Conservation (phyloP, 768 basidiomycete species). For the Cyclocybe cylindracea region DNA sequence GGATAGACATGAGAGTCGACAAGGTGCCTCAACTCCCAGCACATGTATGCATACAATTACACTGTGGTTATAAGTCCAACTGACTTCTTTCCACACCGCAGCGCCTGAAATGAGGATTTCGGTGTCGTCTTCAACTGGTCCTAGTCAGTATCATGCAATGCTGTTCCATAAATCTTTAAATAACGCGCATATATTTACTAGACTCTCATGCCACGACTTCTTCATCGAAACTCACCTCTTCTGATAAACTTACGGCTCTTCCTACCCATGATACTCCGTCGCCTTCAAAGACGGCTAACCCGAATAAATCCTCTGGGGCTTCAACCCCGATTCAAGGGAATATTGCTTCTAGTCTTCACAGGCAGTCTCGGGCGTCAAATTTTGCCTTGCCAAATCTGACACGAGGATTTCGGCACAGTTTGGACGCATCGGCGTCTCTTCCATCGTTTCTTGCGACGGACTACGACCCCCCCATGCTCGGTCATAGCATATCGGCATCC, state of each 20-base stretch:
- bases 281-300: too few species aligned
- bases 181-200: background rate
- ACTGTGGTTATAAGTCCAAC: background rate
- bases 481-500: slow-evolving; percentile 5
- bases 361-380: slow-evolving; percentile 25
- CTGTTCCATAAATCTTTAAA: too few species aligned
- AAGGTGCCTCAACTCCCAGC: background rate
- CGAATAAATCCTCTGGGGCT: too few species aligned
- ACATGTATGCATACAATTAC: background rate
- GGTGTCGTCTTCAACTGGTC: background rate
- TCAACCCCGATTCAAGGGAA: too few species aligned
- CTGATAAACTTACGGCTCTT: slow-evolving; percentile 46
- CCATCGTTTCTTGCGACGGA: slow-evolving; percentile 37
- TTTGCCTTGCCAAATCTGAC: slow-evolving; percentile 23
- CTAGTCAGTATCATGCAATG: background rate
- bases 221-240: slow-evolving; percentile 50
- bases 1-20: background rate
- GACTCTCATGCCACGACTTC: slow-evolving; percentile 26
- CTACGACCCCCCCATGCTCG: slow-evolving; percentile 11
- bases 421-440: slow-evolving; percentile 44
- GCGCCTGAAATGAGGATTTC: background rate
- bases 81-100: background rate
- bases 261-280: slow-evolving; percentile 19
- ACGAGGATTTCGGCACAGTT: slow-evolving; percentile 35
- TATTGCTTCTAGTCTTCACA: too few species aligned